These are phyloP conservation scores for Naematelia encephala DNA, from an alignment of 768 basidiomycete species.

Conservation along the genomic window DNA sequence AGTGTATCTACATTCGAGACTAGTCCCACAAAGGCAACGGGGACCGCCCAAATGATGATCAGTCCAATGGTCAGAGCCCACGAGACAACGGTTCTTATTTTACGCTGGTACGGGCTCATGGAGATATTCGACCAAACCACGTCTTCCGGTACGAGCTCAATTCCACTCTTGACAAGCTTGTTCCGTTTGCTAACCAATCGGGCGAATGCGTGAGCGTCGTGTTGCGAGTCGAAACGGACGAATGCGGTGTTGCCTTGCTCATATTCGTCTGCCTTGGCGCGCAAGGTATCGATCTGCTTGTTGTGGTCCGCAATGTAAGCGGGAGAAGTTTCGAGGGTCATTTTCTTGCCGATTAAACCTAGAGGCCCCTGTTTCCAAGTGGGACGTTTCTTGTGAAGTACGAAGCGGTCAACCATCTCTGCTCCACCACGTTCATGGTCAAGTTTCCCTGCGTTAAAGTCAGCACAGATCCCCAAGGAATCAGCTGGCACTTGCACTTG, in stretches of 20 bases:
- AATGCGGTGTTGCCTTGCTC: slow-evolving; percentile 46
- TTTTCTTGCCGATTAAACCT: slow-evolving; percentile 47
- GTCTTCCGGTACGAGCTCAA: slow-evolving; percentile 51
- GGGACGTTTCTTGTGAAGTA: slow-evolving; percentile 44
- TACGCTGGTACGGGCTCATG: slow-evolving; percentile 47
- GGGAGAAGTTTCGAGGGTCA: slow-evolving; percentile 44
- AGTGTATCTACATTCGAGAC: slow-evolving; percentile 49
- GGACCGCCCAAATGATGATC: slow-evolving; percentile 51
- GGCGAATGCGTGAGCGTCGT: slow-evolving; percentile 50
- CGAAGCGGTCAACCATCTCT: slow-evolving; percentile 38
- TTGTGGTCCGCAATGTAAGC: slow-evolving; percentile 46
- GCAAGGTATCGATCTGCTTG: slow-evolving; percentile 33
- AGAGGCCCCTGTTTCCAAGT: slow-evolving; percentile 50
- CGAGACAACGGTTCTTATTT: slow-evolving; percentile 39
- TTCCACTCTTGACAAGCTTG: slow-evolving; percentile 30
- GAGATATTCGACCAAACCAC: slow-evolving; percentile 49
- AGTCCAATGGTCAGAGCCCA: slow-evolving; percentile 49
- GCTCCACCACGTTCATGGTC: slow-evolving; percentile 2
- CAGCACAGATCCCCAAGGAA: slow-evolving; percentile 12
- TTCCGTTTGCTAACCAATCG: slow-evolving; percentile 43
- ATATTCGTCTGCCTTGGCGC: slow-evolving; percentile 26
- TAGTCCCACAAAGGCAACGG: slow-evolving; percentile 49
- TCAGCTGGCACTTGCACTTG: slow-evolving; percentile 10
- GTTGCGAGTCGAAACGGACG: slow-evolving; percentile 46
- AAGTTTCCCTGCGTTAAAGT: slow-evolving; percentile 34